phyloP scores from a whole-genome alignment of 169 alveolate species.

The Plasmodium vivax region DNA sequence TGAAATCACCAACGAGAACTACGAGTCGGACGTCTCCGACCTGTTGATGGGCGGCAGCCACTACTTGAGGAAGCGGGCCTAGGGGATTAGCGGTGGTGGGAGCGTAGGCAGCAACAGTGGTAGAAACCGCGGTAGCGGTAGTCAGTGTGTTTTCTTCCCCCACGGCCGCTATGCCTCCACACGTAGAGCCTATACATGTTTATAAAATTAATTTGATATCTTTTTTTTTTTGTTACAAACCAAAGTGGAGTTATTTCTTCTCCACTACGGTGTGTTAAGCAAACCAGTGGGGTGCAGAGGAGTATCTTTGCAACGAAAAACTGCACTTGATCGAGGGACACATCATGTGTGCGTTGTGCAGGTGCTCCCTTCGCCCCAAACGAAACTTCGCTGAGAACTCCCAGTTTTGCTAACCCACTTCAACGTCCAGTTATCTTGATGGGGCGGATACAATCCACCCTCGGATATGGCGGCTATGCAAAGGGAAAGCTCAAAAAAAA shows the following conservation, averaged over 20 bases:
- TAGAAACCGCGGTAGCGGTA: background rate
- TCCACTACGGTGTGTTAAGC: background rate
- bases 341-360: too few relatives aligned
- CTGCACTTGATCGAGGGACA: too few relatives aligned
- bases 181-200: background rate
- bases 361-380: too few relatives aligned
- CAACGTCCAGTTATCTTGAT: too few relatives aligned
- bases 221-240: too few relatives aligned
- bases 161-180: background rate
- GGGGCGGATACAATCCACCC: too few relatives aligned
- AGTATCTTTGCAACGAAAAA: too few relatives aligned
- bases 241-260: background rate
- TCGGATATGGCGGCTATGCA: too few relatives aligned
- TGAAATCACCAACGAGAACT: conserved; percentile 34
- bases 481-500: too few relatives aligned
- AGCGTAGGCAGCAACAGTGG: background rate
- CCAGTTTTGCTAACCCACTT: too few relatives aligned
- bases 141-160: background rate
- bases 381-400: too few relatives aligned
- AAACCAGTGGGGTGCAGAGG: too few relatives aligned
- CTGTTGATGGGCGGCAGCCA: conserved; percentile 35
- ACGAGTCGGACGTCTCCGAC: conserved; percentile 63
- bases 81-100: background rate
- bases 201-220: background rate
- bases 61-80: conserved; percentile 14